Conservation (phyloP, 106 monocot species). For the Xerophyta viscosa region DNA sequence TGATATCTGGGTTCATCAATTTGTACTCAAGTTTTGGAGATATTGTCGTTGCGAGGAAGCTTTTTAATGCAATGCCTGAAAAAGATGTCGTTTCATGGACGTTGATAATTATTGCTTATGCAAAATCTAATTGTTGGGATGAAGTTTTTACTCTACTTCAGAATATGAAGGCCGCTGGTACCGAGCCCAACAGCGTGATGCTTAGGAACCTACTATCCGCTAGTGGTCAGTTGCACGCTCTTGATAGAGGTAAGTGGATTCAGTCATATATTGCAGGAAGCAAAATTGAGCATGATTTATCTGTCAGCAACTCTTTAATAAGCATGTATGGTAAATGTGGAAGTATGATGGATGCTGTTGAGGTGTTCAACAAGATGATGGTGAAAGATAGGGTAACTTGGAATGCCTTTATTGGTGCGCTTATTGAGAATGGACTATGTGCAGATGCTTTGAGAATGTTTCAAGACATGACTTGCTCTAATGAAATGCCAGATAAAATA, state of each 20-base stretch:
- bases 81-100: conserved; percentile 44
- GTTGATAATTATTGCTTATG: conserved; percentile 22
- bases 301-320: conserved; percentile 23
- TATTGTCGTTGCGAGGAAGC: conserved; percentile 16
- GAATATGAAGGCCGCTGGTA: conserved; percentile 15
- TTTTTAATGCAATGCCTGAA: conserved; percentile 27
- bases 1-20: conserved; percentile 30
- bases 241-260: conserved; percentile 22
- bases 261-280: conserved; percentile 9
- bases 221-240: conserved; percentile 8
- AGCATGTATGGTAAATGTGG: conserved; percentile 35
- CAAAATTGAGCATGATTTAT: conserved; percentile 12
- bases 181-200: conserved; percentile 34
- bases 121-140: conserved; percentile 12
- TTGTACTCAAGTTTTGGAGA: conserved; percentile 20
- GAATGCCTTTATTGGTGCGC: conserved; percentile 32
- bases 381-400: conserved; percentile 24
- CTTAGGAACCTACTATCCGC: conserved; percentile 23
- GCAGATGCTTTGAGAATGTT: conserved; percentile 19
- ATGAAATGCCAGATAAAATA: conserved; percentile 20
- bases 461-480: conserved; percentile 14
- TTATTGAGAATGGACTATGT: conserved; percentile 11
- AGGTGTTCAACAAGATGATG: conserved; percentile 21
- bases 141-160: conserved; percentile 22
- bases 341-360: conserved; percentile 13